Conservation (phyloP, 192 early-diverging fungal species). For the Mycoemilia scoparia region DNA sequence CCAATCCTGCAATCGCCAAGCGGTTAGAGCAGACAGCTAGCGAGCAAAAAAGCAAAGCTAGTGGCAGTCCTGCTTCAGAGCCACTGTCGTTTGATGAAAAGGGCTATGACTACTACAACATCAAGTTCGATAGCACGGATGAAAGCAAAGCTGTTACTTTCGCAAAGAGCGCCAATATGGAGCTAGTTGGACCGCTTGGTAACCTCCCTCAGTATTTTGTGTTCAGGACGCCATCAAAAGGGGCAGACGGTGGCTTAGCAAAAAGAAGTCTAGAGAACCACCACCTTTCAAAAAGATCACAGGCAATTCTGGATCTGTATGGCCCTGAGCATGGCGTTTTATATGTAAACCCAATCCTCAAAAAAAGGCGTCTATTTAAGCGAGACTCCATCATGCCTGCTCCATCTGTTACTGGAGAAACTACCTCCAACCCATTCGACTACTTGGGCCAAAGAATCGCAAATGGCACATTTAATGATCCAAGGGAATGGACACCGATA, state of each 20-base stretch:
- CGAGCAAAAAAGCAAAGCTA: no score
- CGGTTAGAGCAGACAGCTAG: no score
- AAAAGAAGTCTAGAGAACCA: not conserved
- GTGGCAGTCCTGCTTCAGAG: no score
- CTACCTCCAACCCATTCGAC: not conserved
- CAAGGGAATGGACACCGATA: constrained; percentile 14
- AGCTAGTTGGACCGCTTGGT: constrained; percentile 16
- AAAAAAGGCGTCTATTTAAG: constrained; percentile 12
- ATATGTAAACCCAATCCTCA: constrained; percentile 5
- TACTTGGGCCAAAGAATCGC: no score
- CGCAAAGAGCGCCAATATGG: constrained; percentile 11
- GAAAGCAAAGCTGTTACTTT: constrained; percentile 10
- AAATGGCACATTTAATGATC: no score
- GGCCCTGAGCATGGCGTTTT: constrained; percentile 2
- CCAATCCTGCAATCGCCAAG: no score
- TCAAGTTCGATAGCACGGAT: no score
- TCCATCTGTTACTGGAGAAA: constrained; percentile 5
- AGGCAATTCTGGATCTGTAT: no score
- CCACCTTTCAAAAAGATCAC: not conserved
- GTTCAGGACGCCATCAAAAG: constrained; percentile 10
- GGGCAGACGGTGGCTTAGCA: not conserved
- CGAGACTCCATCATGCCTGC: constrained; percentile 2
- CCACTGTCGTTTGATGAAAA: no score
- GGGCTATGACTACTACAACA: no score
- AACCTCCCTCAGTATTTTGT: constrained; percentile 17